Evolutionary conservation across 768 basidiomycete species (phyloP).

Genomic region (Serendipita sp.): DNA sequence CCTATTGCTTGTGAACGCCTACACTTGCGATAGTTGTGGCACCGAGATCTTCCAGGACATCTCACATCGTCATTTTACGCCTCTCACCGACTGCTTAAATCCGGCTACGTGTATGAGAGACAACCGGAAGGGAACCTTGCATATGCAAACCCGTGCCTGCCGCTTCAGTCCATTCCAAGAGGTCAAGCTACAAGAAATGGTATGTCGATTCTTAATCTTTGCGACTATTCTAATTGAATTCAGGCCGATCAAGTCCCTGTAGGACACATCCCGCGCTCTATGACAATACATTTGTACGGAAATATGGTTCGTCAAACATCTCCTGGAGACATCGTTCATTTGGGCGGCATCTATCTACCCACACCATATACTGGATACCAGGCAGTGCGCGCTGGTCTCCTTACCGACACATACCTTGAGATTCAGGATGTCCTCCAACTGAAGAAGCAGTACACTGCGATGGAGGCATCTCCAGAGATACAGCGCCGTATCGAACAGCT

Average conservation of each 20-base stretch:
- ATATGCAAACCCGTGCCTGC: conserved; percentile 97
- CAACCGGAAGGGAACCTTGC: conserved; percentile 70
- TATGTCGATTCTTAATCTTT: conserved; percentile 19
- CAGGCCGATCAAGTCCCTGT: conserved; percentile 98
- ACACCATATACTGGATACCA: conserved; percentile 96
- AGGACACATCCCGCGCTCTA: conserved; percentile 95
- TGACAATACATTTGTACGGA: conserved; percentile 92
- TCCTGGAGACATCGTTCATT: conserved; percentile 88
- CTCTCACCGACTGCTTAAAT: conserved; percentile 78
- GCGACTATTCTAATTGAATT: conserved; percentile 2
- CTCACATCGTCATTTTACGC: conserved; percentile 75
- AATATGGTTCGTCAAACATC: conserved; percentile 78
- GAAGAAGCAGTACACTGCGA: conserved; percentile 92
- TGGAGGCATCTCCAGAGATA: conserved; percentile 84
- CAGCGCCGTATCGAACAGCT: conserved; percentile 50
- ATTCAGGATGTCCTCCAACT: conserved; percentile 79
- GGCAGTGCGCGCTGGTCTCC: conserved; percentile 86
- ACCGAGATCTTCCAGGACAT: conserved; percentile 99
- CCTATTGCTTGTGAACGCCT: conserved; percentile 89
- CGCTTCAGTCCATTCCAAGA: conserved; percentile 98
- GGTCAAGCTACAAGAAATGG: conserved; percentile 98
- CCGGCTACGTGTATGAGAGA: conserved; percentile 74
- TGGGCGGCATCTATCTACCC: conserved; percentile 94
- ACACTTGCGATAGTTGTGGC: conserved; percentile 95
- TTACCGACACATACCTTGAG: conserved; percentile 96